Evolutionary conservation across 129 eudicot genomes (phyloP).

Genomic region (Chrysanthemum lavandulifolium): DNA sequence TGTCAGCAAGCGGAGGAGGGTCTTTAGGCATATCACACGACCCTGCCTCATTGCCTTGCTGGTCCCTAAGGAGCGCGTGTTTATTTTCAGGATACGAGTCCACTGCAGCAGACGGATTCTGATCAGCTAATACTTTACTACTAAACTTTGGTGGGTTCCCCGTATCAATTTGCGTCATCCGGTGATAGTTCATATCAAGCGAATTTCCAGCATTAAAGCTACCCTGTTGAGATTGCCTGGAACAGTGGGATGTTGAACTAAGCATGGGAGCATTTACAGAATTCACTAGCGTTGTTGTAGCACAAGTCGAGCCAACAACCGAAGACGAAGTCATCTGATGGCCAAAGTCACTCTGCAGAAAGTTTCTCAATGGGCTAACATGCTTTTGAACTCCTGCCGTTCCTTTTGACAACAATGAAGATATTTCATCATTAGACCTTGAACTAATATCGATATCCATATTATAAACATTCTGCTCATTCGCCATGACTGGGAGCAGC

Average conservation of each 20-base stretch:
- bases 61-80: slow-evolving; percentile 26
- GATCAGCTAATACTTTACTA: slow-evolving; percentile 35
- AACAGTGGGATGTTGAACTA: slow-evolving; percentile 65
- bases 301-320: slow-evolving; percentile 66
- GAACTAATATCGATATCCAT: slow-evolving; percentile 45
- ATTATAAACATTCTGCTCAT: slow-evolving; percentile 29
- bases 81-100: slow-evolving; percentile 26
- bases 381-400: slow-evolving; percentile 52
- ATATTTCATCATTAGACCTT: slow-evolving; percentile 44
- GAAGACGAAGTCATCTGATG: slow-evolving; percentile 76
- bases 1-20: slow-evolving; percentile 35
- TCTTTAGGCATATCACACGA: slow-evolving; percentile 34
- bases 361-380: slow-evolving; percentile 52
- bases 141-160: slow-evolving; percentile 16
- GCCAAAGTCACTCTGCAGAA: slow-evolving; percentile 64
- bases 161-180: slow-evolving; percentile 28
- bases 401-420: slow-evolving; percentile 38
- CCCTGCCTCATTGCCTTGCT: slow-evolving; percentile 29
- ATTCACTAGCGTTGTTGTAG: slow-evolving; percentile 72
- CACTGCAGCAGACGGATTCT: slow-evolving; percentile 12
- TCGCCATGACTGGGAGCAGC: slow-evolving; percentile 37
- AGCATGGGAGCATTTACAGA: slow-evolving; percentile 67
- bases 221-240: slow-evolving; percentile 30
- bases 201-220: slow-evolving; percentile 9
- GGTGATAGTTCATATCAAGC: slow-evolving; percentile 1